Evolutionary conservation across 495 filamentous ascomycete genomes (phyloP).

Genomic region (Penicillium riverlandense): DNA sequence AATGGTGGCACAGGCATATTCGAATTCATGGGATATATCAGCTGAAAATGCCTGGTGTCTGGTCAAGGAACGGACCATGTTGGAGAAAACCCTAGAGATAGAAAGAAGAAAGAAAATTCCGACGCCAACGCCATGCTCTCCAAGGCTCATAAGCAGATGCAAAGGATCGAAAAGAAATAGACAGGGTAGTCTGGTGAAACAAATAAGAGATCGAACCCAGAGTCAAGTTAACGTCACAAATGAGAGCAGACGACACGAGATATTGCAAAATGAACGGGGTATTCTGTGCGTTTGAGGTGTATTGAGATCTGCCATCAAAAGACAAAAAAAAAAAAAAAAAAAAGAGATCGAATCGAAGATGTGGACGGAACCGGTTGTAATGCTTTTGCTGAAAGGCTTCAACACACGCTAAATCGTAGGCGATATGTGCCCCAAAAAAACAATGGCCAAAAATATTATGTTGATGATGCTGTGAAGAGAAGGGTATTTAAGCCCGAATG

Average conservation of each 20-base stretch:
- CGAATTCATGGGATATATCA: too few species aligned
- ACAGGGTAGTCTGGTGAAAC: constrained; percentile 3
- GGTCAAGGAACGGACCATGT: not conserved
- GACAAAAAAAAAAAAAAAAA: not conserved
- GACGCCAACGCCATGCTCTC: constrained; percentile 15
- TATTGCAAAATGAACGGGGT: too few species aligned
- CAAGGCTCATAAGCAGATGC: constrained; percentile 10
- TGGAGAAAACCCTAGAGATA: not conserved
- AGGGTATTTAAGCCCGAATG: constrained; percentile 12
- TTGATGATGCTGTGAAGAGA: not conserved
- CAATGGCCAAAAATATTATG: too few species aligned
- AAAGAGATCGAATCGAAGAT: constrained; percentile 1
- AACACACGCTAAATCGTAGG: constrained; percentile 18
- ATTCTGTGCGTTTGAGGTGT: too few species aligned
- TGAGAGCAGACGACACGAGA: too few species aligned
- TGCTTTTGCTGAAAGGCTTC: constrained; percentile 13
- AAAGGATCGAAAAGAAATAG: not conserved
- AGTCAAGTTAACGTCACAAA: too few species aligned
- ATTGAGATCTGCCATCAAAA: not conserved
- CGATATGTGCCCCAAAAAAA: too few species aligned
- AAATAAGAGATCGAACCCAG: too few species aligned
- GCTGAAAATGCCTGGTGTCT: not conserved
- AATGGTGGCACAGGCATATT: too few species aligned
- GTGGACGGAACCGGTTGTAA: constrained; percentile 6
- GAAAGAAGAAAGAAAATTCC: constrained; percentile 1